Percentiles rank a stretch among this genome's conserved stretches.
Evolutionary conservation across 768 basidiomycete genomes (phyloP).

Genomic region (Phylloporus rhodoxanthus): DNA sequence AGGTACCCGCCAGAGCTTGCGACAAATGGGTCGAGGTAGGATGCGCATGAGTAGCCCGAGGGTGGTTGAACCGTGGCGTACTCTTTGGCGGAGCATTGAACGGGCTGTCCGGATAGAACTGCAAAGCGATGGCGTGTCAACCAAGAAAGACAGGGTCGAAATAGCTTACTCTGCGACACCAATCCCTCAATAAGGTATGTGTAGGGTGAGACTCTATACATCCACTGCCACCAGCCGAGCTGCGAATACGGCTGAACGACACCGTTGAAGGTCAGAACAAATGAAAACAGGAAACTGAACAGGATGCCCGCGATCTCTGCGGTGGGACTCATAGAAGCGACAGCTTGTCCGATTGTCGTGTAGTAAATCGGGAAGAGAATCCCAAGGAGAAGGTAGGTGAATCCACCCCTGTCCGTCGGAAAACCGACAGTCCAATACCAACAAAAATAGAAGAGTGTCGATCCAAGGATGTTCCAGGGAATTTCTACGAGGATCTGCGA

Average conservation of each 20-base stretch:
- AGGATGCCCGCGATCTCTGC: constrained; percentile 55
- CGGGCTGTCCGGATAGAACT: constrained; percentile 46
- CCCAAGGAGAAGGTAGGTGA: constrained; percentile 49
- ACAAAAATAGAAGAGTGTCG: constrained; percentile 53
- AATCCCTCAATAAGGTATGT: constrained; percentile 52
- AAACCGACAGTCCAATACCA: constrained; percentile 74
- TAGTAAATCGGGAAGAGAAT: constrained; percentile 57
- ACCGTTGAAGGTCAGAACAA: constrained; percentile 63
- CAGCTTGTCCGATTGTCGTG: constrained; percentile 54
- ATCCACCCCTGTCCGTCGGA: constrained; percentile 48
- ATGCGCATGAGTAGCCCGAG: constrained; percentile 40
- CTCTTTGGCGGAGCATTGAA: constrained; percentile 59
- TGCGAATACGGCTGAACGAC: constrained; percentile 59
- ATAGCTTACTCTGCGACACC: constrained; percentile 37
- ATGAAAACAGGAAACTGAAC: constrained; percentile 55
- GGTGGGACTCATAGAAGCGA: constrained; percentile 56
- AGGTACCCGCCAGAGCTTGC: constrained; percentile 42
- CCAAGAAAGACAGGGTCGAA: constrained; percentile 4
- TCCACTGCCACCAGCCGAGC: constrained; percentile 70
- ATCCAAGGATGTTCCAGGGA: constrained; percentile 57
- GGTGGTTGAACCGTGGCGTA: constrained; percentile 49
- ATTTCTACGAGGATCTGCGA: constrained; percentile 52
- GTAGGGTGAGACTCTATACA: constrained; percentile 53
- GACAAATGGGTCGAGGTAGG: constrained; percentile 43
- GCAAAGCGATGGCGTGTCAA: not conserved